These are phyloP conservation scores for Combretum micranthum DNA, from an alignment of 345 rosid genomes.

Conservation along the genomic window DNA sequence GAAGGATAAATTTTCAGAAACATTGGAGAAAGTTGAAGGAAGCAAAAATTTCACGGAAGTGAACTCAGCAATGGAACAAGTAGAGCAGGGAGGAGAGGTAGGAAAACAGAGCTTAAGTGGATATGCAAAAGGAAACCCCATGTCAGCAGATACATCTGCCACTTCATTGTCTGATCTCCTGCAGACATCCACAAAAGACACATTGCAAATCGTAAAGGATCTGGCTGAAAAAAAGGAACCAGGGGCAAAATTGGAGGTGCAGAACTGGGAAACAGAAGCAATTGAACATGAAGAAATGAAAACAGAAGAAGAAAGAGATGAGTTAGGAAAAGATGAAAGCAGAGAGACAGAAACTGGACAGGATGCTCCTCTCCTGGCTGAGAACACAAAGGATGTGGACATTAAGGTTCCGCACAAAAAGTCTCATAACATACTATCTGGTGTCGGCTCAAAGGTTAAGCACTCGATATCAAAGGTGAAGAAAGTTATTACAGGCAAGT, in stretches of 20 bases:
- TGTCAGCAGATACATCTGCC: conserved; percentile 22
- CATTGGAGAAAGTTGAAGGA: conserved; percentile 11
- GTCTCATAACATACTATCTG: conserved; percentile 68
- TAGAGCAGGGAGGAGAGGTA: conserved; percentile 17
- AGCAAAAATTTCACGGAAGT: conserved; percentile 12
- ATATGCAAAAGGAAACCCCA: conserved; percentile 17
- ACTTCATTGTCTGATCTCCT: conserved; percentile 38
- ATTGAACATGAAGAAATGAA: conserved; percentile 25
- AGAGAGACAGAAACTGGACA: conserved; percentile 39
- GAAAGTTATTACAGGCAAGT: conserved; percentile 80
- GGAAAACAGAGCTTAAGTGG: conserved; percentile 8
- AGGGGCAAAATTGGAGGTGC: conserved; percentile 15
- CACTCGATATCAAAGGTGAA: conserved; percentile 85
- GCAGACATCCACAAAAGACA: conserved; percentile 27
- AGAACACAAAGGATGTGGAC: conserved; percentile 44
- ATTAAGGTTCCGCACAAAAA: conserved; percentile 54
- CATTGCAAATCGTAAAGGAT: conserved; percentile 9
- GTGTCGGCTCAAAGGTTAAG: conserved; percentile 83
- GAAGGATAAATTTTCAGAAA: conserved; percentile 21
- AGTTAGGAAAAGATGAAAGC: conserved; percentile 19
- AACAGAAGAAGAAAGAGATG: conserved; percentile 35
- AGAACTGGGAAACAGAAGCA: conserved; percentile 16
- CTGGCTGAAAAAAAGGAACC: conserved; percentile 20
- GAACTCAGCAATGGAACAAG: conserved; percentile 14
- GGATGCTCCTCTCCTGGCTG: conserved; percentile 57